Conservation (phyloP, 2,329 filamentous ascomycete genomes). For the Cercospora canescens region DNA sequence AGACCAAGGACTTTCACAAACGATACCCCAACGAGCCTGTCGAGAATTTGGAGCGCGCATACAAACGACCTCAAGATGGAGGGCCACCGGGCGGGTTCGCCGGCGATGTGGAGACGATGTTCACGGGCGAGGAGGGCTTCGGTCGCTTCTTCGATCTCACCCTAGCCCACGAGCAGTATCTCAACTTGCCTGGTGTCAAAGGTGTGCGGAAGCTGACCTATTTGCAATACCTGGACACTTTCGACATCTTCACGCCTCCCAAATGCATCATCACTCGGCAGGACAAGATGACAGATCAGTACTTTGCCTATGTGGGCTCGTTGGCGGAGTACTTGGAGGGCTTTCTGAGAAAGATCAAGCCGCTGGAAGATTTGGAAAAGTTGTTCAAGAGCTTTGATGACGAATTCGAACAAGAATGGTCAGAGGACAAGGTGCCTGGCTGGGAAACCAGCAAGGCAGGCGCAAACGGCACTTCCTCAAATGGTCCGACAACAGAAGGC, state of each 20-base stretch:
- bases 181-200: slow-evolving; percentile 86
- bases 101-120: slow-evolving; percentile 80
- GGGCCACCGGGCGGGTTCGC: slow-evolving; percentile 43
- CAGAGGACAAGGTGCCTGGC: slow-evolving; percentile 72
- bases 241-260: slow-evolving; percentile 80
- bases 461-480: slow-evolving; percentile 26
- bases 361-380: slow-evolving; percentile 81
- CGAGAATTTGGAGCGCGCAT: slow-evolving; percentile 91
- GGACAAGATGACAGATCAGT: slow-evolving; percentile 89
- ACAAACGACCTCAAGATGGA: slow-evolving; percentile 70
- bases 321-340: slow-evolving; percentile 81
- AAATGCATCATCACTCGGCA: slow-evolving; percentile 71
- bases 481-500: slow-evolving; percentile 52
- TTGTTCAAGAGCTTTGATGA: slow-evolving; percentile 73
- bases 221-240: slow-evolving; percentile 87
- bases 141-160: slow-evolving; percentile 92
- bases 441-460: slow-evolving; percentile 61
- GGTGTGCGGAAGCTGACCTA: slow-evolving; percentile 68
- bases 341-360: slow-evolving; percentile 81
- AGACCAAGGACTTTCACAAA: slow-evolving; percentile 83
- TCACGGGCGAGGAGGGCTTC: slow-evolving; percentile 92
- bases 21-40: slow-evolving; percentile 92
- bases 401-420: slow-evolving; percentile 84
- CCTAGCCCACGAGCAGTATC: slow-evolving; percentile 78
- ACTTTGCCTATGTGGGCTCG: slow-evolving; percentile 83